Base-by-base conservation (phyloP, 2,329 filamentous ascomycete genomes). In the Passalora sequoiae region DNA sequence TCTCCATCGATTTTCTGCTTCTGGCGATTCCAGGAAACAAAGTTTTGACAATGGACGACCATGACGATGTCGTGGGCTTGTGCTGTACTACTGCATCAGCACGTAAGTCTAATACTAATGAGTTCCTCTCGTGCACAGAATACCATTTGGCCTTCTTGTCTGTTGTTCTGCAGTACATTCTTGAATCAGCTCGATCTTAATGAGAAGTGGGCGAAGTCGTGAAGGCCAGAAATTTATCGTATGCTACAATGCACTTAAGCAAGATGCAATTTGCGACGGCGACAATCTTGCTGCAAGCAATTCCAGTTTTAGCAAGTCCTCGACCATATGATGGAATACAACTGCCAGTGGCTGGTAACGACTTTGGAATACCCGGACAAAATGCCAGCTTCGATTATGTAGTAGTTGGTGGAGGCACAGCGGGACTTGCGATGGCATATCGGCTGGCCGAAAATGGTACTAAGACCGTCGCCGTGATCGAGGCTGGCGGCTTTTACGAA, bases 331-430 rank as follows among this genome's bases (percentile, higher is more conserved):
- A 6, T 8, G n/a, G n/a, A 2, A 32, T 17, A 3, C 30, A 32
- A n/a, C 30, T 17, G 30, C 30, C 5, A 32, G 30, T 32, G 6
- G 13, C n/a, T 3, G 42, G 42, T 17, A 43, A 42, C 21, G 20
- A 44, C 12, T 47, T 47, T 31, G 47, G 47, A n/a, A n/a, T 44
- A 10, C 38, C 39, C 40, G 38, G 35, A 7, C 28, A 38, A n/a
- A 50, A 46, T n/a, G 50, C 46, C 2, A 40, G 40, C 6, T 49
- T 28, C 13, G 44, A 52, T 12, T 46, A 47, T 36, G 39, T 55
- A 27, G 43, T 54, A 10, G 51, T 55, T 12, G 53, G 53, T 8
- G 49, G 51, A 13, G 53, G 51, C 7, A 53, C 55, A 3, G 56
- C 37, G 10, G 55, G 55, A 3, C 29, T 57, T 3, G 43, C 50